A percentile compares a stretch with the other conserved stretches of the same genome.
These are phyloP conservation scores for Aureobasidium sp. DNA, from an alignment of 2,329 filamentous ascomycete species.

Conservation along the genomic window DNA sequence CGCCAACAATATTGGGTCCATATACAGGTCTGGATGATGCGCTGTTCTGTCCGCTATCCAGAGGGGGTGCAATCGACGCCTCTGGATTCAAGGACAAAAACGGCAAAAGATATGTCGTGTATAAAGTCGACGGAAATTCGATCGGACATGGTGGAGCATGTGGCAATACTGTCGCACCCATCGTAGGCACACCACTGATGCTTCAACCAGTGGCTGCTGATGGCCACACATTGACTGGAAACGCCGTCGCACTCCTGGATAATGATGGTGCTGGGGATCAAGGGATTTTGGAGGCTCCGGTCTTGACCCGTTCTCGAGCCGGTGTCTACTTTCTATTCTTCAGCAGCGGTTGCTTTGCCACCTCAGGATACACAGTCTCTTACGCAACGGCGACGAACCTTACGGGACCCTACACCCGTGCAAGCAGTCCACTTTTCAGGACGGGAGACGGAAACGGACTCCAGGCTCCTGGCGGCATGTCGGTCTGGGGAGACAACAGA, in stretches of 20 bases:
- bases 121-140: constrained; percentile 28
- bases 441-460: constrained; percentile 24
- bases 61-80: constrained; percentile 28
- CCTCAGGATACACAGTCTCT: constrained; percentile 23
- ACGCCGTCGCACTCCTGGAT: constrained; percentile 25
- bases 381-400: constrained; percentile 24
- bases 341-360: constrained; percentile 23
- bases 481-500: constrained; percentile 24
- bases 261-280: constrained; percentile 26
- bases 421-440: constrained; percentile 21
- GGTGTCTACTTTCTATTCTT: constrained; percentile 27
- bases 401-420: constrained; percentile 22
- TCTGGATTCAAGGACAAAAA: constrained; percentile 24
- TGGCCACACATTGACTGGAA: constrained; percentile 26
- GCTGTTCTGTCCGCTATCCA: constrained; percentile 23
- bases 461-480: constrained; percentile 27
- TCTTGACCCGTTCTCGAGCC: constrained; percentile 22
- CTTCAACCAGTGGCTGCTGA: constrained; percentile 27
- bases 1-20: constrained; percentile 23
- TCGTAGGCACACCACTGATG: constrained; percentile 27
- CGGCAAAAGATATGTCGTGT: constrained; percentile 26
- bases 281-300: constrained; percentile 30
- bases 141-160: constrained; percentile 26
- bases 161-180: constrained; percentile 25
- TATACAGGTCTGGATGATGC: constrained; percentile 21